Base-by-base conservation (phyloP, 805 yeast species). In the Candida ficus region DNA sequence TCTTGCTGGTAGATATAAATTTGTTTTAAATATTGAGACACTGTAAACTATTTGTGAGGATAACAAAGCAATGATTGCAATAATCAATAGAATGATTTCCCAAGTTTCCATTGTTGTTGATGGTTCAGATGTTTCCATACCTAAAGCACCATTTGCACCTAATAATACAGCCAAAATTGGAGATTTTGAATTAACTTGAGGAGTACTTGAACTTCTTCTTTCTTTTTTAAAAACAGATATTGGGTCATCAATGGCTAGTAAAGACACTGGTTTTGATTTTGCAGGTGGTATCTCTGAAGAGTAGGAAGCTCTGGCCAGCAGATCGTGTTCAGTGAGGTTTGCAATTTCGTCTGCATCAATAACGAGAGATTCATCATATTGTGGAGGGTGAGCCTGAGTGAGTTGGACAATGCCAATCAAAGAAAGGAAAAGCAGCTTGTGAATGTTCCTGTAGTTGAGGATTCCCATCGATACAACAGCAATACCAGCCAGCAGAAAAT, bases 21-120 rank as follows among this genome's bases (percentile, higher is more conserved):
- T 73, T 83, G 57, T 82, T 86, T 40, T 73, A 85, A 54, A 95
- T 83, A 68, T 73, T 85, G 61, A 83, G 82, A 58, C 81, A 72
- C 59, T 62, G 57, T 63, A 67, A 56, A 63, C 28, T 47, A 61
- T 51, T 31, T 70, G 62, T 10, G 55, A 49, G 2, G 35, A 47
- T 28, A 55, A 55, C 31, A 29, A 13, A 7, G 18, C 3, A 4
- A 53, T 62, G 7, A 58, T 55, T 4, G 73, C 63, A 9, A 17
- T 9, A 2, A 16, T 13, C 31, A 19, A 29, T 2, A 37, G 17
- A 2, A 13, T n/a, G 18, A 27, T 14, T 19, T 23, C 19, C 29
- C 37, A 32, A 5, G 21, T n/a, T n/a, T n/a, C n/a, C n/a, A n/a
- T 17, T 29, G 13, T 14, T 23, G 27, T 13, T 9, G 16, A 11